phyloP scores from a whole-genome alignment of 176 grass and related monocot genomes.

The Triticum turgidum region DNA sequence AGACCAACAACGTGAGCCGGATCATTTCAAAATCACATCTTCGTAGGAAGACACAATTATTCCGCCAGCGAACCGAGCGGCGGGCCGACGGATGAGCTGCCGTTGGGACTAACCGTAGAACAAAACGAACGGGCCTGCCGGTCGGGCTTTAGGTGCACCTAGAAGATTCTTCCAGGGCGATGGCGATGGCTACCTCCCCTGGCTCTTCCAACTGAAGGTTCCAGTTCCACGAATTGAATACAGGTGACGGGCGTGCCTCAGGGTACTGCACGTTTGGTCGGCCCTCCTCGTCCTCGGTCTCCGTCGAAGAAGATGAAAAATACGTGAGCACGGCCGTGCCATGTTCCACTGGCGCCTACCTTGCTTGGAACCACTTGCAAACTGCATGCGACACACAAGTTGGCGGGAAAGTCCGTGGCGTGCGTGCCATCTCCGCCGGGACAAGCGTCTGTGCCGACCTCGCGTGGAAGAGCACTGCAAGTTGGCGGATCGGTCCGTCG shows the following conservation, averaged over 20 bases:
- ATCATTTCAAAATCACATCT: background rate
- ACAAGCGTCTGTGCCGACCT: background rate
- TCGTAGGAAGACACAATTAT: background rate
- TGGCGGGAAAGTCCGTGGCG: background rate
- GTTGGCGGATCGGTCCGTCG: background rate
- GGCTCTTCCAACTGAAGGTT: background rate
- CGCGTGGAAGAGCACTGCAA: background rate
- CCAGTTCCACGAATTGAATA: background rate
- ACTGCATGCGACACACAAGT: too few relatives aligned
- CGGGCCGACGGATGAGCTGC: background rate
- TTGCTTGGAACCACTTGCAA: too few relatives aligned
- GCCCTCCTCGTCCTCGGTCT: background rate
- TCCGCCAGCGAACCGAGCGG: background rate
- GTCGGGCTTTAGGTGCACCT: background rate
- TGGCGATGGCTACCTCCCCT: background rate
- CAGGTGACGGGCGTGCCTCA: background rate
- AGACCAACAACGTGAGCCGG: background rate
- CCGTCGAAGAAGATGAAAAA: background rate
- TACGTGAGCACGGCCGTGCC: too few relatives aligned
- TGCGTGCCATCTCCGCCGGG: background rate
- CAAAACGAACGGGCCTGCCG: background rate
- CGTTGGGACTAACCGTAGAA: background rate
- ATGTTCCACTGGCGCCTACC: too few relatives aligned
- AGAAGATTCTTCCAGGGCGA: constrained; percentile 3
- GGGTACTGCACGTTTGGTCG: background rate